Evolutionary conservation across 352 stramenopile species (phyloP), one percentile per base, ranked within the genome.

Genomic region (Globisporangium carolinianum): DNA sequence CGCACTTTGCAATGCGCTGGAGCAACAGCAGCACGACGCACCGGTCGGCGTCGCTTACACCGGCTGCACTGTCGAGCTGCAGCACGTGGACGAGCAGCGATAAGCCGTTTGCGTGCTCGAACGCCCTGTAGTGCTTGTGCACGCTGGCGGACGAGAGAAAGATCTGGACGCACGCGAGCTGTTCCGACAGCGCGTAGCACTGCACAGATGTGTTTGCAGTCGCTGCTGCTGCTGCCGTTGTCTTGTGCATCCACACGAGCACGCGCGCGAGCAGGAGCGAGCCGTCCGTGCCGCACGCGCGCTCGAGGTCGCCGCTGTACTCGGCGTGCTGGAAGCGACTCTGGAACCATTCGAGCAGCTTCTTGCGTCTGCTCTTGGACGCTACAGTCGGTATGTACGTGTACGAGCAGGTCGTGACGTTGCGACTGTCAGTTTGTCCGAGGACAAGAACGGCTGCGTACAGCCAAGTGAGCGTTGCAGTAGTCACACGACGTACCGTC

Each of bases 241-340:
- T 76, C 53, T 73, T 87, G n/a, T 78, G 69, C 72, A 91, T 85
- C 81, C 75, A 91, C 10, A 72, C 71, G 45, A 89, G 57, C 7
- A 89, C 65, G 5, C 82, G 79, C 9, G 79, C 69, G 38, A 91
- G 53, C 43, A 89, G 71, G 15, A 91, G 72, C 35, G 73, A 68
- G 24, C 83, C 55, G 18, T 86, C 64, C 5, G 61, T 43, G 0
- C 75, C 82, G 38, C 63, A 86, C 41, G 83, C 66, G 10, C 47
- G 63, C 53, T 88, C 68, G 4, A 89, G 62, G 12, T 67, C 61
- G 9, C 54, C 47, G 7, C 8, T 55, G 14, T 53, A 32, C 2
- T 48, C 41, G 32, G 62, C 32, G 17, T 54, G 36, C 6, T 68
- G 47, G 36, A 78, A 85, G 38, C 53, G 59, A 6, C 55, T 47